Conservation (phyloP, 768 basidiomycete species). For the Suillus cothurnatus region DNA sequence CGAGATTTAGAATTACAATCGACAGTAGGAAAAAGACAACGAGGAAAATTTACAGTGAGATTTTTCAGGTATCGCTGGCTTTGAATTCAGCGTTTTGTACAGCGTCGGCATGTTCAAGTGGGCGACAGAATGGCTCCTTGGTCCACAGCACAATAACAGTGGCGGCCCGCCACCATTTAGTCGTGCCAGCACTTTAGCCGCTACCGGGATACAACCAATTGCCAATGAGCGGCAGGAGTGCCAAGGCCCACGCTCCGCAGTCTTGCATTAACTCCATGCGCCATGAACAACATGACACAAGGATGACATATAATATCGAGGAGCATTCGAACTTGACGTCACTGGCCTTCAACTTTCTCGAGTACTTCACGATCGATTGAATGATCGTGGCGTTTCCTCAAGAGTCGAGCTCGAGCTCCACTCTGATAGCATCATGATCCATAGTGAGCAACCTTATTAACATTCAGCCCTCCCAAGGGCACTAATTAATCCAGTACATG, state of each 20-base stretch:
- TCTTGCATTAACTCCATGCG: neutral
- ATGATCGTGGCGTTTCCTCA: neutral
- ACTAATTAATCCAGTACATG: constrained; percentile 13
- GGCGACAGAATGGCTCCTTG: neutral
- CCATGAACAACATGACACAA: neutral
- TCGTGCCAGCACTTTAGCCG: too few relatives aligned
- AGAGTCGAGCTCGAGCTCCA: neutral
- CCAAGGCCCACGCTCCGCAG: neutral
- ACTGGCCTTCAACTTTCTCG: neutral
- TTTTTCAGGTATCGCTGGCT: too few relatives aligned
- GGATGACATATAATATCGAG: neutral
- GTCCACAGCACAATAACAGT: neutral
- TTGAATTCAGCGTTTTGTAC: too few relatives aligned
- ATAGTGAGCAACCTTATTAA: neutral
- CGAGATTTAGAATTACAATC: too few relatives aligned
- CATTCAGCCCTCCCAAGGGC: constrained; percentile 11
- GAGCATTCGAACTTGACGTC: neutral
- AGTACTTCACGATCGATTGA: neutral
- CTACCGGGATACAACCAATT: neutral
- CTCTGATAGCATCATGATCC: too few relatives aligned
- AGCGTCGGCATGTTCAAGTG: neutral
- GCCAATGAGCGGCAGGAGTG: neutral
- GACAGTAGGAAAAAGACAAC: too few relatives aligned
- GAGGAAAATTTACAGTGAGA: too few relatives aligned
- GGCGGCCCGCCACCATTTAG: neutral